Evolutionary conservation across 352 stramenopile genomes (phyloP), one percentile per base, ranked within the genome.

Genomic region (Plasmopara muralis): DNA sequence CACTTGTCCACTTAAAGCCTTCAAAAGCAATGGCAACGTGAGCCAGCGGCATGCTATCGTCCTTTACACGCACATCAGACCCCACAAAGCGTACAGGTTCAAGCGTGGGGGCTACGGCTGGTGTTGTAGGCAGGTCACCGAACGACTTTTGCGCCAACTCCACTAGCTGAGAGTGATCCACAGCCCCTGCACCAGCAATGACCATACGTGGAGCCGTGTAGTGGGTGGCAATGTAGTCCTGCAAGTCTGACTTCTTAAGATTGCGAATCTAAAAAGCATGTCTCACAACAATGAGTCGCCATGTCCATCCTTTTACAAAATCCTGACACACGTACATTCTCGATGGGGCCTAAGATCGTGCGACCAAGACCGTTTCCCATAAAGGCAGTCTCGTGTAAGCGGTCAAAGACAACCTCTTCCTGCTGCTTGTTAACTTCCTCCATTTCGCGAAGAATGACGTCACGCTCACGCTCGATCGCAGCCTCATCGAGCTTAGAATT

Each of bases 381-480:
- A 78, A 97, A 99, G 34, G 97, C 97, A 9, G 97, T 99, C 57
- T 98, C 96, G 79, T 99, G 97, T 51, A 99, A 85, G 54, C 98
- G 85, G 84, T 99, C 97, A 38, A 99, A 97, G 43, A 99, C 95
- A 44, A 99, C 83, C 74, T 99, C 96, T 60, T 97, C 90, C 55
- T 98, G 86, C 66, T 98, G 90, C 81, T 98, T 98, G 88, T 98
- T 98, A 49, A 98, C 92, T 61, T 98, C 93, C 66, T 98, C 84
- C 95, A 99, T 99, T 83, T 99, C 97, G 54, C 97, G 80, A 5
- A 99, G 64, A 67, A 99, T 99, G 29, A 99, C 97, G 66, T 99
- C 96, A 25, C 97, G 86, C 78, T 99, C 97, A 30, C 94, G 84
- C 55, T 98, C 77, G 60, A 99, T 98, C 31, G 96, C 95, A 2